These are phyloP conservation scores for Mycena haematopus DNA, from an alignment of 768 basidiomycete species.

Conservation along the genomic window DNA sequence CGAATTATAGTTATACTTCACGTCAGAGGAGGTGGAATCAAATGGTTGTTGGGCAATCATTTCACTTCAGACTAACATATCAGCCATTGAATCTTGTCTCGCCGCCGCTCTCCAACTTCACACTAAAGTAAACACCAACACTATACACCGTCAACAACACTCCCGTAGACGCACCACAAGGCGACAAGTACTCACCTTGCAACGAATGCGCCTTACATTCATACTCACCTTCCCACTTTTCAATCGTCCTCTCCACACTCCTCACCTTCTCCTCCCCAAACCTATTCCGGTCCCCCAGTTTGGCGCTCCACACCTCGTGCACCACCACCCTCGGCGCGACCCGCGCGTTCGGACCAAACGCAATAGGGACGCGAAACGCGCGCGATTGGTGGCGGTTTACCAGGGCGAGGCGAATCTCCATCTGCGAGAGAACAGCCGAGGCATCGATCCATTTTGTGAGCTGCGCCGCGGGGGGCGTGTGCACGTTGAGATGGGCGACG, in stretches of 20 bases:
- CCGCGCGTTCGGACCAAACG: conserved; percentile 40
- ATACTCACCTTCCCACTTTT: conserved; percentile 42
- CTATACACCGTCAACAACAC: neutral
- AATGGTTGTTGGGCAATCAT: no score
- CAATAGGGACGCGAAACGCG: conserved; percentile 45
- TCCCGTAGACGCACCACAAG: no score
- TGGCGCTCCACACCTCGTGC: conserved; percentile 59
- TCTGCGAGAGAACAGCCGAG: conserved; percentile 49
- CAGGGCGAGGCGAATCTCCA: conserved; percentile 56
- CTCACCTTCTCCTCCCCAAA: conserved; percentile 51
- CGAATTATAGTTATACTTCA: no score
- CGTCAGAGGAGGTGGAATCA: no score
- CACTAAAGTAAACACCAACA: conserved; percentile 8
- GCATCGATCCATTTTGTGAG: conserved; percentile 55
- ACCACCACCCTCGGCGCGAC: conserved; percentile 42
- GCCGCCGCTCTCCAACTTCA: neutral
- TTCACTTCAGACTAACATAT: no score
- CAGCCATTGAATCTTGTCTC: no score
- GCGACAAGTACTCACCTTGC: conserved; percentile 39
- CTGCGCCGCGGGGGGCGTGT: conserved; percentile 41
- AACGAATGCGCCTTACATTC: conserved; percentile 55
- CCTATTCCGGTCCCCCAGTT: conserved; percentile 49
- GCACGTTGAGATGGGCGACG: conserved; percentile 48
- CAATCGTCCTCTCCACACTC: conserved; percentile 31
- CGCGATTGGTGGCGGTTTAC: conserved; percentile 55